Evolutionary conservation across 352 stramenopile species (phyloP).

Genomic region (Globisporangium parvum): DNA sequence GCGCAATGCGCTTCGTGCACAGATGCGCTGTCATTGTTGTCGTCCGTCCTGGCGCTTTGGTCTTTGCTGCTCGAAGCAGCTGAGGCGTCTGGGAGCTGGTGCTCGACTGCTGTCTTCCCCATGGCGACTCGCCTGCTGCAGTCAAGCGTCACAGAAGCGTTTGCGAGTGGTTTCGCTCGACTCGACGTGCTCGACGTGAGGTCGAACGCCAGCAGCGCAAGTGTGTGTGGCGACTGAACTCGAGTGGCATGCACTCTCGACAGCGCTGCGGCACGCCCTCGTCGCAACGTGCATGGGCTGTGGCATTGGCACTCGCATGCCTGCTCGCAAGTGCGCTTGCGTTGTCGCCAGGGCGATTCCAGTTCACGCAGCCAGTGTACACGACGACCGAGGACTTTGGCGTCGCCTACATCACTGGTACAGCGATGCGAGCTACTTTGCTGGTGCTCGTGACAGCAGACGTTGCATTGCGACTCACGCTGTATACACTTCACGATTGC

Average conservation of each 20-base stretch:
- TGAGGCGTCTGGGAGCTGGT: constrained; percentile 13
- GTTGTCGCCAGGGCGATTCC: constrained; percentile 34
- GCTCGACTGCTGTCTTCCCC: constrained; percentile 22
- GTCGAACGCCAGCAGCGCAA: too few relatives aligned
- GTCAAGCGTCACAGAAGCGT: not conserved
- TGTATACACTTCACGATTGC: not conserved
- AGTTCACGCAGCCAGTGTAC: constrained; percentile 53
- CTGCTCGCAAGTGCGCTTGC: not conserved
- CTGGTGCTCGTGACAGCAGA: not conserved
- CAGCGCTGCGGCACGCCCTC: too few relatives aligned
- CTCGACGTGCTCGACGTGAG: too few relatives aligned
- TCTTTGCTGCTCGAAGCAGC: not conserved
- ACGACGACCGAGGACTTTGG: constrained; percentile 58
- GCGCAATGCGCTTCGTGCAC: not conserved
- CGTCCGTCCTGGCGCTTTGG: not conserved
- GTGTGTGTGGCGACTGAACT: too few relatives aligned
- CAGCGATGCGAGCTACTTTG: too few relatives aligned
- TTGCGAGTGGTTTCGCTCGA: not conserved
- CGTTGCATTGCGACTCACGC: too few relatives aligned
- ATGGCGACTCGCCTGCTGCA: too few relatives aligned
- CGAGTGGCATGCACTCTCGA: too few relatives aligned
- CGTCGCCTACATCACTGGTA: constrained; percentile 50
- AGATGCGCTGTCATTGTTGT: constrained; percentile 1
- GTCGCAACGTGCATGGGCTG: not conserved
- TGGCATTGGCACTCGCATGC: too few relatives aligned